Conservation (phyloP, 2,329 filamentous ascomycete species). For the Aureobasidium lini region DNA sequence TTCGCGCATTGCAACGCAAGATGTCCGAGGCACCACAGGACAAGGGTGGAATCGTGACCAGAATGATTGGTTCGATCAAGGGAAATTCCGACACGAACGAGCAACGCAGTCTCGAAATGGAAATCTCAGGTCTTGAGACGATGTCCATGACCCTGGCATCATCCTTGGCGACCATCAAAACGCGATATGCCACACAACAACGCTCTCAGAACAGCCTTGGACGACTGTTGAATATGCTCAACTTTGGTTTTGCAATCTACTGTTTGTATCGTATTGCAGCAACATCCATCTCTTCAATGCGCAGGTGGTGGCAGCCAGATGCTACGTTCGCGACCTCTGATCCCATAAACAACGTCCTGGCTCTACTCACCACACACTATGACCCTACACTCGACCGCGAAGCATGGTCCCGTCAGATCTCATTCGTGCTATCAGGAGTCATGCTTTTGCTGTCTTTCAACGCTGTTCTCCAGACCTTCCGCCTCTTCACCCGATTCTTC, state of each 20-base stretch:
- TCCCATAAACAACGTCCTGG: constrained; percentile 76
- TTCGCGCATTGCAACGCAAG: constrained; percentile 64
- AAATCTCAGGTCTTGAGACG: constrained; percentile 70
- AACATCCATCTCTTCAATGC: constrained; percentile 60
- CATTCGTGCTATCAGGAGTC: constrained; percentile 72
- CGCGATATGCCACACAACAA: constrained; percentile 55
- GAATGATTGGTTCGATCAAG: constrained; percentile 64
- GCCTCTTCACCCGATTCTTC: constrained; percentile 68
- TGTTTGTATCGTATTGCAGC: constrained; percentile 76
- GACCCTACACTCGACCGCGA: constrained; percentile 74
- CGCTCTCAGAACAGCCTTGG: constrained; percentile 62
- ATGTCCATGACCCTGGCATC: constrained; percentile 68
- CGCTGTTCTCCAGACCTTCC: constrained; percentile 76
- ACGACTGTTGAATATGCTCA: constrained; percentile 53
- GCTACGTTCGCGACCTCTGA: constrained; percentile 61
- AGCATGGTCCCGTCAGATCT: constrained; percentile 78
- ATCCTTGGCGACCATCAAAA: constrained; percentile 56
- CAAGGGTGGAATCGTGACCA: constrained; percentile 57
- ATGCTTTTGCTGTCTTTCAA: constrained; percentile 77
- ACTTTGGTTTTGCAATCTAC: constrained; percentile 69
- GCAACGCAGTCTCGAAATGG: constrained; percentile 54
- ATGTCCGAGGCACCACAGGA: constrained; percentile 35
- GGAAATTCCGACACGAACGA: constrained; percentile 52
- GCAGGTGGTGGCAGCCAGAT: constrained; percentile 42
- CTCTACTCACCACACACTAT: constrained; percentile 73